Evolutionary conservation across 192 early-diverging fungal species (phyloP).

Genomic region (Chytriomyces hyalinus): DNA sequence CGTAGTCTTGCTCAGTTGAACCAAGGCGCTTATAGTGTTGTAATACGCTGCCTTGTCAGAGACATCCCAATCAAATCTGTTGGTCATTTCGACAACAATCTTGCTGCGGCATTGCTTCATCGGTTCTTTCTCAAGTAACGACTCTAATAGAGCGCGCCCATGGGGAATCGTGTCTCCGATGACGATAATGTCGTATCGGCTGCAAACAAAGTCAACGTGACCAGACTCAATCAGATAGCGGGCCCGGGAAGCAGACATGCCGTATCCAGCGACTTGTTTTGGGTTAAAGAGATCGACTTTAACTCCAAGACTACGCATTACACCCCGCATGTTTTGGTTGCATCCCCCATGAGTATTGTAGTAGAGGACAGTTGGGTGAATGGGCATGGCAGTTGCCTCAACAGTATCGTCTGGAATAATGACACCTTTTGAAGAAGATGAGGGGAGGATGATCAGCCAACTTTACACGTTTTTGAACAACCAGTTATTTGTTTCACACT

Average conservation of each 20-base stretch:
- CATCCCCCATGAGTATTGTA: constrained; percentile 29
- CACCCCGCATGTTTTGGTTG: constrained; percentile 12
- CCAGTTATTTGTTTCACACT: not conserved
- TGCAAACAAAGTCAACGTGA: constrained; percentile 27
- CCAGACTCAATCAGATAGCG: not conserved
- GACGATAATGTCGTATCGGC: constrained; percentile 25
- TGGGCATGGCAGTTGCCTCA: constrained; percentile 12
- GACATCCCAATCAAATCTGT: constrained; percentile 29
- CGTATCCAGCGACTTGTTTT: constrained; percentile 24
- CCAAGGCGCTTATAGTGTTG: not conserved
- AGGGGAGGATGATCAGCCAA: not conserved
- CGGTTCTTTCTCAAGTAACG: not conserved
- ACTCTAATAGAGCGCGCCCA: constrained; percentile 16
- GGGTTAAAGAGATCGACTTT: constrained; percentile 11
- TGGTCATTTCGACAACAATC: constrained; percentile 32
- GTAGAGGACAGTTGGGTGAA: constrained; percentile 23
- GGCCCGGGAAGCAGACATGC: not conserved
- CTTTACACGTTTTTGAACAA: not conserved
- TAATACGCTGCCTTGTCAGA: not conserved
- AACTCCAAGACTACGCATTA: constrained; percentile 13
- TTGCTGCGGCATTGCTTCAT: constrained; percentile 23
- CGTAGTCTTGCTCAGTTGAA: not conserved
- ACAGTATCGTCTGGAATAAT: constrained; percentile 8
- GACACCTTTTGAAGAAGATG: not conserved
- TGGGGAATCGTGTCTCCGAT: constrained; percentile 36